Percentiles rank a stretch among this genome's conserved stretches.
Conservation (phyloP, 495 filamentous ascomycete genomes). For the Entonaema liquescens region DNA sequence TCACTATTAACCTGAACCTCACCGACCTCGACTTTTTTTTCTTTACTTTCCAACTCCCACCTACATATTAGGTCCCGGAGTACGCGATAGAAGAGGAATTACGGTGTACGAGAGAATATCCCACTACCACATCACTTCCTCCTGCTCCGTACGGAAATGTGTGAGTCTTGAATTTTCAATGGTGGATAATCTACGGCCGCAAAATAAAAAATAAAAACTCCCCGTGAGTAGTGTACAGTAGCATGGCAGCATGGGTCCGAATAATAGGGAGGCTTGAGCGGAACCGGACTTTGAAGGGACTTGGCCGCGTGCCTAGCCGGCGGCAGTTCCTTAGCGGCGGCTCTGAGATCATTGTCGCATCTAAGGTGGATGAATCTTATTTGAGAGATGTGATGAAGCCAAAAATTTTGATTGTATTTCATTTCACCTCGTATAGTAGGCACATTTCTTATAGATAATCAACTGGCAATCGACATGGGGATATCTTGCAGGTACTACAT, state of each 20-base stretch:
- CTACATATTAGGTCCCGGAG: not conserved
- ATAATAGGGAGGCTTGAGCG: constrained; percentile 42
- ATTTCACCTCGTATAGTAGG: constrained; percentile 43
- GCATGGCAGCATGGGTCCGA: constrained; percentile 36
- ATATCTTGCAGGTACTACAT: constrained; percentile 43
- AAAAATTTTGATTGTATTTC: constrained; percentile 38
- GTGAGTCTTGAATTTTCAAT: constrained; percentile 32
- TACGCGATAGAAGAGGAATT: constrained; percentile 4
- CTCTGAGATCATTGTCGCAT: constrained; percentile 41
- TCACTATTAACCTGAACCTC: constrained; percentile 9
- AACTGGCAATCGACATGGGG: constrained; percentile 37
- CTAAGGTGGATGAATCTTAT: constrained; percentile 38
- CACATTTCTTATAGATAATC: constrained; percentile 28
- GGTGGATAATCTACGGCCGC: constrained; percentile 41
- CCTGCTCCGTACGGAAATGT: constrained; percentile 28
- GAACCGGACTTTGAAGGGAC: constrained; percentile 38
- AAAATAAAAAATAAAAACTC: constrained; percentile 17
- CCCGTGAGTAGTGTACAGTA: constrained; percentile 10
- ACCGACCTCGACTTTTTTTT: not conserved
- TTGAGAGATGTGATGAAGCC: constrained; percentile 42
- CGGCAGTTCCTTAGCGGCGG: constrained; percentile 44
- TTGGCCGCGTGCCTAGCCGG: constrained; percentile 39
- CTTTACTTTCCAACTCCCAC: not conserved
- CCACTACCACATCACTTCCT: constrained; percentile 8
- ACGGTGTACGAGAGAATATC: constrained; percentile 4